Evolutionary conservation across 129 eudicot species (phyloP).

Genomic region (Tagetes patula): DNA sequence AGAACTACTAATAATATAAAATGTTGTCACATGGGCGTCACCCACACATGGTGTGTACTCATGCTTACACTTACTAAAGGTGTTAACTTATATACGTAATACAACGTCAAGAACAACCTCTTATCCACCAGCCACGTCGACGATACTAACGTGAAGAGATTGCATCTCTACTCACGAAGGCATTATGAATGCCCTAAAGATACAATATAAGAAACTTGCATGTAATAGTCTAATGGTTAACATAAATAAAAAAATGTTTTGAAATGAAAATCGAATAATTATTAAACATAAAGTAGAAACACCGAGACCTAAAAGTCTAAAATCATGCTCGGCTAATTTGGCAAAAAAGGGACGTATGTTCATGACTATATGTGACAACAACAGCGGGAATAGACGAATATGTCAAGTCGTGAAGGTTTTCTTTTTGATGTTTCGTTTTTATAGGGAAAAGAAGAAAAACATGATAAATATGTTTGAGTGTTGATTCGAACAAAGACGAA

Average conservation of each 20-base stretch:
- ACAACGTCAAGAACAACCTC: too few relatives aligned
- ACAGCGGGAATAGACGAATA: background rate
- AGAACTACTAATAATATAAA: too few relatives aligned
- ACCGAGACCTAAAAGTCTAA: too few relatives aligned
- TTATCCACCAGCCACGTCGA: too few relatives aligned
- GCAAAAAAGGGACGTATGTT: background rate
- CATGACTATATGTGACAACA: background rate
- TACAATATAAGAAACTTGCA: background rate
- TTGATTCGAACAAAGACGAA: background rate
- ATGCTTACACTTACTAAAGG: too few relatives aligned
- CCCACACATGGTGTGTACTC: too few relatives aligned
- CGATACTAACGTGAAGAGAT: too few relatives aligned
- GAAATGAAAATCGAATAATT: background rate
- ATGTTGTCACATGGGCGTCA: too few relatives aligned
- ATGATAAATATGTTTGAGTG: slow-evolving; percentile 4
- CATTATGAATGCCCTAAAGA: background rate
- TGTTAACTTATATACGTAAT: too few relatives aligned
- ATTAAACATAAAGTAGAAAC: background rate
- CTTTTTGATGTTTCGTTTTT: background rate
- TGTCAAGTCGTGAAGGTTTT: background rate
- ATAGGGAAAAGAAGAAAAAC: background rate
- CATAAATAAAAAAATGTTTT: too few relatives aligned
- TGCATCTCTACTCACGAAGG: too few relatives aligned
- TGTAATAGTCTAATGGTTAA: background rate
- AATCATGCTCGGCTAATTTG: background rate